Base-by-base conservation (phyloP, 2,329 filamentous ascomycete species). In the Xylariaceae sp. region DNA sequence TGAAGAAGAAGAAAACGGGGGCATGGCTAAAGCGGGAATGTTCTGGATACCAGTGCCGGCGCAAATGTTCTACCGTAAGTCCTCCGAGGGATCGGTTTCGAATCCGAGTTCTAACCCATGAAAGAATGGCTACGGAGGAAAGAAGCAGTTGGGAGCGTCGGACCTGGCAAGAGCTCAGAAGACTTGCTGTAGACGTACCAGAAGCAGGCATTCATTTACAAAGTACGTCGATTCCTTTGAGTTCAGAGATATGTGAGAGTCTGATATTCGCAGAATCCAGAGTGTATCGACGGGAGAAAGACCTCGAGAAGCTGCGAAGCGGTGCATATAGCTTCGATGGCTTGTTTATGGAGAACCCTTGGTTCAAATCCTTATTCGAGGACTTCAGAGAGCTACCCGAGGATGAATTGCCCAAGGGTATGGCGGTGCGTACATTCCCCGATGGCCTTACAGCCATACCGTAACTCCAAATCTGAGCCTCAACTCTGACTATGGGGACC, bases 311-410 rank as follows among this genome's bases (percentile, higher is more conserved):
- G 45, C 53, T 58, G 47, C 56, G 58, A 32, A 55, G 56, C n/a
- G 62, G 60, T n/a, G 48, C 62, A 30, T 66, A 80, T 59, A 81
- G 78, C 76, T 82, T 90, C 19, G 81, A 86, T 38, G 81, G 85
- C 44, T 73, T 95, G 27, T 78, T 87, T 49, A 74, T 75, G 39
- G 74, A 78, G 49, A 76, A 87, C 39, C 86, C 88, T 0, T 92
- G 89, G 89, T 92, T 83, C 69, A 81, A 78, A 62, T 73, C 82
- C 44, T 68, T 90, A 1, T 80, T 91, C 42, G 83, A 85, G 11
- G 83, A 92, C 69, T 92, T 84, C 68, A 79, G 81, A 53, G 71
- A 82, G 49, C 68, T 92, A 3, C 64, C 76, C 5, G 66, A 76
- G 32, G 68, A 72, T 10, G 76, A 86, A 58, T 71, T 95, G 1